Evolutionary conservation across 306 rosid species (phyloP), one percentile per base, ranked within the genome.

Genomic region (Canavalia gladiata): DNA sequence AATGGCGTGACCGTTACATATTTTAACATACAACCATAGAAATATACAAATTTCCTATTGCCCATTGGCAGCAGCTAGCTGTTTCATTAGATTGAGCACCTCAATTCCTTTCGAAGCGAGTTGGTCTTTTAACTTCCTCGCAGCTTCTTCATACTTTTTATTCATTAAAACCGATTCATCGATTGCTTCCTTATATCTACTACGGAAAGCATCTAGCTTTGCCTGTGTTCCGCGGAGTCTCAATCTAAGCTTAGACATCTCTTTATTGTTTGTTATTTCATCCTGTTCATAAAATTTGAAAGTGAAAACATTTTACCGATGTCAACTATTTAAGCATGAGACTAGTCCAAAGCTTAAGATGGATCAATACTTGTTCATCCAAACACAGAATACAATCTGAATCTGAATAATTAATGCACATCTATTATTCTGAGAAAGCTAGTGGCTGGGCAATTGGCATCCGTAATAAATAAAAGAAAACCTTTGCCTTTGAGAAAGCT

Each of bases 141-240:
- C 8, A 35, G 94, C 96, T 83, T 86, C 92, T 84, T 72, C 88
- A 39, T 30, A 93, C 41, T 75, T 86, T 74, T 45, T 86, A 54
- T 95, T 84, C 86, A 84, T 88, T 13, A 67, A 57, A 47, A 74
- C 81, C 3, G 84, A 84, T 72, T 95, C 96, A 39, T 86, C 84
- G 1, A 82, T 34, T 46, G 81, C 82, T 78, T 90, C 93, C 73
- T 75, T 86, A 59, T 86, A 90, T 86, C 93, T 86, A 25, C n/a
- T 30, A 25, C 89, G 90, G 57, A 83, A 81, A 31, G 97, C 90
- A 43, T 91, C 96, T 31, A 86, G 73, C 87, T 85, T 89, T 31
- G 91, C 92, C 42, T 87, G 98, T 25, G 94, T 90, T 83, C 97
- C 92, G 8, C 83, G 86, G 2, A 93, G 89, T 82, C 95, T 86